Conservation (phyloP, 495 filamentous ascomycete genomes). For the Stereocaulon alpinum region DNA sequence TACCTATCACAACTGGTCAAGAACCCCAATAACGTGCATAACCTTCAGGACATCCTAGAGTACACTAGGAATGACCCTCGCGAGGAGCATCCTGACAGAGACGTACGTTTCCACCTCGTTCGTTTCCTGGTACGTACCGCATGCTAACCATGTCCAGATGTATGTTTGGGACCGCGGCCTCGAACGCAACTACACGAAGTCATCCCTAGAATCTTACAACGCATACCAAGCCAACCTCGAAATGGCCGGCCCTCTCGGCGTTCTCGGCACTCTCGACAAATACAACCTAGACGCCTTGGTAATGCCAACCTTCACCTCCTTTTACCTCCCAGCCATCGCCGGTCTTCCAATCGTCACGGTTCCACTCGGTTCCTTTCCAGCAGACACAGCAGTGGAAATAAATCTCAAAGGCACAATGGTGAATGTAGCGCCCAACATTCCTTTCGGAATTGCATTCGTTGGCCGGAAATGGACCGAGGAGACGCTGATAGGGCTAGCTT, state of each 20-base stretch:
- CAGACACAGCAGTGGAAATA: constrained; percentile 18
- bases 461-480: constrained; percentile 41
- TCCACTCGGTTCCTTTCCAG: constrained; percentile 33
- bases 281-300: constrained; percentile 35
- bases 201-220: constrained; percentile 24
- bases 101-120: constrained; percentile 10
- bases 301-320: constrained; percentile 28
- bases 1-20: constrained; percentile 29
- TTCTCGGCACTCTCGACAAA: constrained; percentile 28
- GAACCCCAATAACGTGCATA: constrained; percentile 33
- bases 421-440: constrained; percentile 18
- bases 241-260: constrained; percentile 24
- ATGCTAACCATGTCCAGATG: constrained; percentile 11
- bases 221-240: constrained; percentile 25
- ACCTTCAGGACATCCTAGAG: constrained; percentile 24
- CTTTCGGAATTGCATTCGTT: constrained; percentile 42
- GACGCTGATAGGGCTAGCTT: constrained; percentile 43
- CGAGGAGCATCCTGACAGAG: constrained; percentile 29
- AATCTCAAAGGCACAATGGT: constrained; percentile 14
- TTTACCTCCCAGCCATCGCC: constrained; percentile 23
- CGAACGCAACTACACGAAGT: constrained; percentile 20
- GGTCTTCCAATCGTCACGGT: constrained; percentile 35
- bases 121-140: neutral
- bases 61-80: constrained; percentile 24
- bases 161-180: constrained; percentile 30